Percentiles rank a stretch among this genome's conserved stretches.
Evolutionary conservation across 2,329 filamentous ascomycete genomes (phyloP).

Genomic region (Cordyceps cicadae): DNA sequence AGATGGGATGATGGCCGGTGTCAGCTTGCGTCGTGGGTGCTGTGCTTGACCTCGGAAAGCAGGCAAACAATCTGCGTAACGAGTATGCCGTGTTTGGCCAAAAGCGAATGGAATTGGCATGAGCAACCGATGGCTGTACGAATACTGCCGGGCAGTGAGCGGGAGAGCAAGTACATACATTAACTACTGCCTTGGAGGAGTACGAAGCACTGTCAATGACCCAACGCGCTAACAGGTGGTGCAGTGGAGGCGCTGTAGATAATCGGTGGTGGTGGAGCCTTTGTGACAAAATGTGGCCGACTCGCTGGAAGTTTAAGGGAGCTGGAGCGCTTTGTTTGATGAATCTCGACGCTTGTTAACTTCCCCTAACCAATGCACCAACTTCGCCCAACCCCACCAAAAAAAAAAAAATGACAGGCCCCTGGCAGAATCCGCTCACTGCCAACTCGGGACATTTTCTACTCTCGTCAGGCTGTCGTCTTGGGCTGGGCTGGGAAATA

Average conservation of each 20-base stretch:
- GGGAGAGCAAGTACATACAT: neutral
- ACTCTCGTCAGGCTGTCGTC: neutral
- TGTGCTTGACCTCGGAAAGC: neutral
- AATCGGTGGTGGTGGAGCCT: neutral
- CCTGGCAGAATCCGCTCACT: slow-evolving; percentile 10
- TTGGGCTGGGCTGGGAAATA: neutral
- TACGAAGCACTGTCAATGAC: neutral
- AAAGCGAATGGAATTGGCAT: neutral
- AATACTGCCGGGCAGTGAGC: neutral
- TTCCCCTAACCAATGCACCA: neutral
- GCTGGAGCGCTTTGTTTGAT: too few species aligned
- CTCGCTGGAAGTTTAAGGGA: too few species aligned
- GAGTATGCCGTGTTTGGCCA: neutral
- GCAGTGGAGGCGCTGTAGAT: neutral
- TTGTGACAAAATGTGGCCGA: neutral
- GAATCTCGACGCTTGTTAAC: neutral
- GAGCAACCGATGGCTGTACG: neutral
- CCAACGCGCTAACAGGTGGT: neutral
- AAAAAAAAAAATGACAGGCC: slow-evolving; percentile 1
- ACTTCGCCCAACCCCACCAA: slow-evolving; percentile 6
- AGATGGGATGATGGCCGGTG: neutral
- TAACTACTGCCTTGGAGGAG: too few species aligned
- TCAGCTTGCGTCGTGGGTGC: neutral
- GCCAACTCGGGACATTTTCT: slow-evolving; percentile 4
- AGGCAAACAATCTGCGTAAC: neutral